Base-by-base conservation (phyloP, 805 yeast genomes). In the Blastobotrys muscicola region DNA sequence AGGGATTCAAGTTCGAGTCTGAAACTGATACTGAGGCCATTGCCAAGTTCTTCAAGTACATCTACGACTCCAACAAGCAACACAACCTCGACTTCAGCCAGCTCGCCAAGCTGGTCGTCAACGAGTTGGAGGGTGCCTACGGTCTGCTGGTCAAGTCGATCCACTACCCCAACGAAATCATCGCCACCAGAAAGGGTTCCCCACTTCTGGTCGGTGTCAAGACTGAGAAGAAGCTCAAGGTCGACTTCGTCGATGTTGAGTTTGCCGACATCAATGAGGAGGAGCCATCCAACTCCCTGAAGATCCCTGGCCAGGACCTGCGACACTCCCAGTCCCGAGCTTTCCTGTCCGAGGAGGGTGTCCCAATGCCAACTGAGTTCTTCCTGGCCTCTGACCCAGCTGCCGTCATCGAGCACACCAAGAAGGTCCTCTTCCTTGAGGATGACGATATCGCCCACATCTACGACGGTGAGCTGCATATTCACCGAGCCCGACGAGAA, bases 391-490 rank as follows among this genome's bases (percentile, higher is more conserved):
- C 97, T 20, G 99, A 92, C 69, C 95, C 98, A 32, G 84, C 97
- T 11, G 89, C 98, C 15, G 95, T 92, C 39, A 75, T 92, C 45
- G 90, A 89, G 67, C 95, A 92, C 70, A 92, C 99, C 57, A 92
- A 89, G 69, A 92, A 92, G 69, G 98, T 92, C 29, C 73, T 92
- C 57, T 90, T 85, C 68, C 74, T 92, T 59, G 97, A 92, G 69
- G 99, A 92, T 66, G 97, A 92, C 61, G 99, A 92, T 68, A 87
- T 92, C 65, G 99, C 97, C 33, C 99, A 92, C 65, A 87, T 92
- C 53, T 87, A 83, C 65, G 95, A 87, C 60, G 99, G 99, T 65
- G 97, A 92, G 70, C 75, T 92, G 63, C 99, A 92, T 67, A 92
- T 92, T 51, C 99, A 92, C 70, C 83, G 99, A 67, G 94, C 95